Conservation (phyloP, 2,329 filamentous ascomycete genomes). For the Neonectria ditissima region DNA sequence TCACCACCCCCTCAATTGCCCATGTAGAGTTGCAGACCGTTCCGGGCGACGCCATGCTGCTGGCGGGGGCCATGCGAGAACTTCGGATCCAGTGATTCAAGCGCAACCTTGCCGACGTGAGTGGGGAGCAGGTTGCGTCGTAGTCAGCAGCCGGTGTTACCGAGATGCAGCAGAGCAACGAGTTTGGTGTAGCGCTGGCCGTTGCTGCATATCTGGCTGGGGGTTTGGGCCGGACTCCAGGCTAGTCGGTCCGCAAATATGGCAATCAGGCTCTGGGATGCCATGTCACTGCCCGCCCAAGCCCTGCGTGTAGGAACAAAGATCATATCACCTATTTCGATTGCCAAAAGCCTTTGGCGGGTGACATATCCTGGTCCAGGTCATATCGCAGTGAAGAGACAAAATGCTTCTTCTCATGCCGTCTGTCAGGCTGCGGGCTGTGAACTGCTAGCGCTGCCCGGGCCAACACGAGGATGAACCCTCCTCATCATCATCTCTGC, state of each 20-base stretch:
- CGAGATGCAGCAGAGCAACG: slow-evolving; percentile 15
- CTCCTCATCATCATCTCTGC: slow-evolving; percentile 11
- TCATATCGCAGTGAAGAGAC: background rate
- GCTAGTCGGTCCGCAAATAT: slow-evolving; percentile 13
- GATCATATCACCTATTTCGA: slow-evolving; percentile 14
- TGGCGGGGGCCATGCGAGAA: slow-evolving; percentile 15
- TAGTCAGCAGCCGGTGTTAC: slow-evolving; percentile 15
- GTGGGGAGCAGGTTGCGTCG: slow-evolving; percentile 13
- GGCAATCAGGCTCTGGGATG: background rate
- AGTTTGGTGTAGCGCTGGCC: slow-evolving; percentile 8
- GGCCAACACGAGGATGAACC: slow-evolving; percentile 3
- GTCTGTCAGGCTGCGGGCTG: background rate
- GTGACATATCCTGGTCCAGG: background rate
- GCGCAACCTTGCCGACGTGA: background rate
- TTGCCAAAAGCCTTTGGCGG: background rate
- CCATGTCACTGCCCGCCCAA: slow-evolving; percentile 2
- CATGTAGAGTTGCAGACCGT: slow-evolving; percentile 11
- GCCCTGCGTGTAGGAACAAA: slow-evolving; percentile 6
- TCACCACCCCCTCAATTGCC: slow-evolving; percentile 16
- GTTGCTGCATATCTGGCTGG: slow-evolving; percentile 5
- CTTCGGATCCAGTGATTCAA: slow-evolving; percentile 18
- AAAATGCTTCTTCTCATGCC: background rate
- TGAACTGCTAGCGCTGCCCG: background rate
- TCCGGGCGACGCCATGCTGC: slow-evolving; percentile 15
- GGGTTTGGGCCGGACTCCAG: slow-evolving; percentile 8